Conservation (phyloP, 768 basidiomycete species). For the Daedaleopsis sinensis region DNA sequence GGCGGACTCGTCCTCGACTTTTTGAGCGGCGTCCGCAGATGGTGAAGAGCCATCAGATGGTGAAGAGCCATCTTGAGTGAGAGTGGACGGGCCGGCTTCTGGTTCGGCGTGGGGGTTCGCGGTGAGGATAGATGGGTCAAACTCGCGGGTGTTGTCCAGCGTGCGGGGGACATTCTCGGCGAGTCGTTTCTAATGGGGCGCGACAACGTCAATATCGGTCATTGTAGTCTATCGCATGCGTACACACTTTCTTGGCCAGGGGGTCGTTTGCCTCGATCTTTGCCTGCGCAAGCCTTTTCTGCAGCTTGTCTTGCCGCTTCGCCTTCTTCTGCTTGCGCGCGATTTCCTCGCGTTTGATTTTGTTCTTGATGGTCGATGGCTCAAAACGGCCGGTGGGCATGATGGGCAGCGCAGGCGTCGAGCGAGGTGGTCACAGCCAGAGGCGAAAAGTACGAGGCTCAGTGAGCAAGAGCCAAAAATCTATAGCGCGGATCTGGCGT, state of each 20-base stretch:
- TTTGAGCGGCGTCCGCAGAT: conserved; percentile 30
- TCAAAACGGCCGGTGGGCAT: conserved; percentile 65
- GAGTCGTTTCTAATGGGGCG: conserved; percentile 65
- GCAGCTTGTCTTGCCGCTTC: conserved; percentile 80
- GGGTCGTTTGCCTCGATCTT: conserved; percentile 80
- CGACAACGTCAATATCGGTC: too few species aligned
- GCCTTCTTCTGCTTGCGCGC: conserved; percentile 73
- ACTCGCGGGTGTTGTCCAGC: conserved; percentile 91
- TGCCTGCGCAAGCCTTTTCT: conserved; percentile 74
- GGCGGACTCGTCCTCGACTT: conserved; percentile 57
- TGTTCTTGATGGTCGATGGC: conserved; percentile 80
- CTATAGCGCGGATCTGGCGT: conserved; percentile 11
- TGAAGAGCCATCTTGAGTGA: conserved; percentile 33
- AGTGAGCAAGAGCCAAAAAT: conserved; percentile 14
- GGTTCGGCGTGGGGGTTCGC: conserved; percentile 45
- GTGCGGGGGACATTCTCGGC: conserved; percentile 88
- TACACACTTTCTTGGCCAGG: conserved; percentile 70
- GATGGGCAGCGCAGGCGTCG: neutral
- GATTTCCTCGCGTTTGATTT: conserved; percentile 82
- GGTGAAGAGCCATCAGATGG: conserved; percentile 37
- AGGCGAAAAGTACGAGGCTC: neutral
- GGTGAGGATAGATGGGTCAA: conserved; percentile 68
- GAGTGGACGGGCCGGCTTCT: conserved; percentile 19
- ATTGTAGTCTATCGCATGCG: too few species aligned
- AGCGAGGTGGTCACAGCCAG: neutral